These are phyloP conservation scores for Vitis riparia DNA, from an alignment of 164 flowering plant species.

Conservation along the genomic window DNA sequence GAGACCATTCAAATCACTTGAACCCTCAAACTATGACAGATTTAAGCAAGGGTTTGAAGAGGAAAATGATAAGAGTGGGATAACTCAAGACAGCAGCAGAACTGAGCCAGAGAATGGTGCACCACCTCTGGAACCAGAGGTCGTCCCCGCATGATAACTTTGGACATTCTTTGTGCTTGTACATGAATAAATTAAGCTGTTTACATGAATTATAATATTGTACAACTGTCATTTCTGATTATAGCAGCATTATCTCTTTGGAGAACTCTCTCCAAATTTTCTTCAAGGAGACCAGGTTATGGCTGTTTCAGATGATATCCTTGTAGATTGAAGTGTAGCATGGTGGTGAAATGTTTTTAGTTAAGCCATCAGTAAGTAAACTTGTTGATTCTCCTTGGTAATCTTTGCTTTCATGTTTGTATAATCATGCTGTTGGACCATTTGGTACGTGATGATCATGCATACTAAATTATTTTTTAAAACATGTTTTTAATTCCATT, in stretches of 20 bases:
- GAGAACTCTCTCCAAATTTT: not conserved
- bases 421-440: too few species aligned
- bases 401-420: too few species aligned
- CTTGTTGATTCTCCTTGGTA: too few species aligned
- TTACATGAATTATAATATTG: not conserved
- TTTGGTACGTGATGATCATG: too few species aligned
- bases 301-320: too few species aligned
- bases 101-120: constrained; percentile 41
- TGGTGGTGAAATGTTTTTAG: too few species aligned
- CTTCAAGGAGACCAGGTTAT: too few species aligned
- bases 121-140: constrained; percentile 48
- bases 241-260: not conserved
- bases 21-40: constrained; percentile 73
- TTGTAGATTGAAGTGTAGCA: too few species aligned
- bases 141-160: constrained; percentile 48
- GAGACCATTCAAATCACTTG: constrained; percentile 73
- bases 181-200: constrained; percentile 18
- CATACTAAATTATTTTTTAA: too few species aligned
- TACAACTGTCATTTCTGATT: not conserved
- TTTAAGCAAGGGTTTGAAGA: constrained; percentile 71
- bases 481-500: too few species aligned
- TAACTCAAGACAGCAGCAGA: constrained; percentile 17
- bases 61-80: constrained; percentile 39
- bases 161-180: constrained; percentile 21
- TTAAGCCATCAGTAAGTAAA: too few species aligned